These are phyloP conservation scores for Cutaneotrichosporon arboriforme DNA, from an alignment of 1,284 basidiomycete species.

Conservation along the genomic window DNA sequence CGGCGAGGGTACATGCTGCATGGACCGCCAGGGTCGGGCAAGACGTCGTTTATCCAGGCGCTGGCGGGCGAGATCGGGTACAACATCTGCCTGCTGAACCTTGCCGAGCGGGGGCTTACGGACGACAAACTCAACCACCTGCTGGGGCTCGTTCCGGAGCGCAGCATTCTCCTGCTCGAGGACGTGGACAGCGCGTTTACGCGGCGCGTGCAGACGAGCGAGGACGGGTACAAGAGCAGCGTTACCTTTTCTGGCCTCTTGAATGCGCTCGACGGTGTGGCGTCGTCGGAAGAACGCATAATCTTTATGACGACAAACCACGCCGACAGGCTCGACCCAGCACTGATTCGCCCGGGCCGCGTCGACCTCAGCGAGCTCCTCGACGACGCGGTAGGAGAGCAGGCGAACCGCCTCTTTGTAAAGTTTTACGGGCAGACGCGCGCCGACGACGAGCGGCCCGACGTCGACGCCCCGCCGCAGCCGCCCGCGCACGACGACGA, in stretches of 20 bases:
- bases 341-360: slow-evolving; percentile 88
- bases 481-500: background rate
- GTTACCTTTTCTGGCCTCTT: slow-evolving; percentile 97
- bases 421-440: slow-evolving; percentile 63
- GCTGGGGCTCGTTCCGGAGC: slow-evolving; percentile 85
- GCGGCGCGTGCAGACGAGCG: slow-evolving; percentile 76
- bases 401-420: slow-evolving; percentile 72
- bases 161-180: slow-evolving; percentile 88
- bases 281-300: slow-evolving; percentile 93
- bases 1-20: slow-evolving; percentile 90
- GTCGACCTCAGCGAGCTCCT: slow-evolving; percentile 82
- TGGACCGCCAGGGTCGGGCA: slow-evolving; percentile 95
- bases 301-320: slow-evolving; percentile 99
- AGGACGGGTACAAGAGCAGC: slow-evolving; percentile 90
- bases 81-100: slow-evolving; percentile 93
- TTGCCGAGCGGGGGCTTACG: slow-evolving; percentile 91
- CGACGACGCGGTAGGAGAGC: slow-evolving; percentile 78
- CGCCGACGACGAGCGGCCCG: slow-evolving; percentile 7
- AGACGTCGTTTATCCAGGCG: slow-evolving; percentile 97
- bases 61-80: slow-evolving; percentile 86
- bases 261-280: slow-evolving; percentile 96
- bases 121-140: slow-evolving; percentile 96
- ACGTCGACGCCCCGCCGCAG: background rate
- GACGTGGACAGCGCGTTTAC: slow-evolving; percentile 99
- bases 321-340: slow-evolving; percentile 59